Conservation (phyloP, 2,329 filamentous ascomycete genomes). For the Elsinoe arachidis region DNA sequence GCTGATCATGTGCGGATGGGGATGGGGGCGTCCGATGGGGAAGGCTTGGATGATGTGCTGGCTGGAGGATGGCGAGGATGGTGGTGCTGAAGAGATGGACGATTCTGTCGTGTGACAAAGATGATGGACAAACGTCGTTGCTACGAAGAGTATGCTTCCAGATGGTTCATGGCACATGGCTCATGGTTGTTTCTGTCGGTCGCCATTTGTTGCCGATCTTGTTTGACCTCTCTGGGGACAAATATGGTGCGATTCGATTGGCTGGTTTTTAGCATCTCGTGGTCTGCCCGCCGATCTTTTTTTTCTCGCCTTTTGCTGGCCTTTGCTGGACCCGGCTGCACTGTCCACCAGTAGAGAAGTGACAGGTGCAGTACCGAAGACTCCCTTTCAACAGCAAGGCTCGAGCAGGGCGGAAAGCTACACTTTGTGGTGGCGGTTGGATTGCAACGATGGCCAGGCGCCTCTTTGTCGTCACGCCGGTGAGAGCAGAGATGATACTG, state of each 20-base stretch:
- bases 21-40: constrained; percentile 4
- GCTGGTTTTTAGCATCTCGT: constrained; percentile 2
- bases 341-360: not conserved
- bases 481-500: not conserved
- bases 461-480: constrained; percentile 3
- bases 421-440: not conserved
- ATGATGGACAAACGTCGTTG: not conserved
- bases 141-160: not conserved
- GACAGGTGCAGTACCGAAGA: constrained; percentile 3
- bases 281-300: constrained; percentile 7
- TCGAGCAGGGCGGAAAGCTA: not conserved
- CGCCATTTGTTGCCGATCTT: constrained; percentile 6
- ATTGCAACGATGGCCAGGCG: constrained; percentile 6
- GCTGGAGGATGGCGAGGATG: not conserved
- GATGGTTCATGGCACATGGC: not conserved
- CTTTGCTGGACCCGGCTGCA: not conserved
- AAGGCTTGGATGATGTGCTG: constrained; percentile 3
- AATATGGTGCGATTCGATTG: constrained; percentile 8
- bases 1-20: constrained; percentile 7
- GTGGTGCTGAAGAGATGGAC: not conserved
- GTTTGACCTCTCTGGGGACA: not conserved
- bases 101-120: not conserved
- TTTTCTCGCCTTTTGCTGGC: not conserved
- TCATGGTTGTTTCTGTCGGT: not conserved
- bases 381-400: not conserved